Evolutionary conservation across 257 asterid species (phyloP).

Genomic region (Solanum pinnatisectum): DNA sequence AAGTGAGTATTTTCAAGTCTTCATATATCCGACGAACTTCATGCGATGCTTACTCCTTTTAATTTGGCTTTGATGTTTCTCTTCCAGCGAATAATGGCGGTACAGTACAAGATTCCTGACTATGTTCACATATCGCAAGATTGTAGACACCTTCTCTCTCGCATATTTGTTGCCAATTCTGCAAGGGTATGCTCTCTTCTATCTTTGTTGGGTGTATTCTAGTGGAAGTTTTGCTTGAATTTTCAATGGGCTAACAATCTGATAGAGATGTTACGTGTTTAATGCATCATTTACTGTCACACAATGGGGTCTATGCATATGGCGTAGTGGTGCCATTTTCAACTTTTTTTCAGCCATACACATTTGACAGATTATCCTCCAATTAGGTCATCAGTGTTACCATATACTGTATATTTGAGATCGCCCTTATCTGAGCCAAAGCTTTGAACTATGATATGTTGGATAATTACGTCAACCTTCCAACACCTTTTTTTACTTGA

Average conservation of each 20-base stretch:
- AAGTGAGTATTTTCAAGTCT: slow-evolving; percentile 24
- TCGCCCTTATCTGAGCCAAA: neutral
- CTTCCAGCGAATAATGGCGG: slow-evolving; percentile 69
- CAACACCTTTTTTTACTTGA: neutral
- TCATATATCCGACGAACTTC: neutral
- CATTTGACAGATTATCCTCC: neutral
- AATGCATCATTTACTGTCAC: neutral
- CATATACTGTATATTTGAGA: neutral
- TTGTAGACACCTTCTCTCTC: slow-evolving; percentile 78
- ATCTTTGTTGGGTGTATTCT: neutral
- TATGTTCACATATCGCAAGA: slow-evolving; percentile 84
- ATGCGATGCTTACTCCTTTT: neutral
- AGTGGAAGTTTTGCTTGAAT: neutral
- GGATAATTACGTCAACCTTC: neutral
- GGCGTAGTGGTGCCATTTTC: neutral
- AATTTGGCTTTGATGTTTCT: slow-evolving; percentile 9
- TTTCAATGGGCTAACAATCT: neutral
- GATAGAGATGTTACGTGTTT: neutral
- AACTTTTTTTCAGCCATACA: neutral
- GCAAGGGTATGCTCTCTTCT: slow-evolving; percentile 32
- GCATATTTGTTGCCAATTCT: slow-evolving; percentile 62
- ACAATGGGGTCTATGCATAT: neutral
- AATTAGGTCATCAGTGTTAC: neutral
- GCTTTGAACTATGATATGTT: neutral
- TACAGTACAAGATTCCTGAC: slow-evolving; percentile 76